Base-by-base conservation (phyloP, 257 asterid genomes). In the Solanum gandarillasii region DNA sequence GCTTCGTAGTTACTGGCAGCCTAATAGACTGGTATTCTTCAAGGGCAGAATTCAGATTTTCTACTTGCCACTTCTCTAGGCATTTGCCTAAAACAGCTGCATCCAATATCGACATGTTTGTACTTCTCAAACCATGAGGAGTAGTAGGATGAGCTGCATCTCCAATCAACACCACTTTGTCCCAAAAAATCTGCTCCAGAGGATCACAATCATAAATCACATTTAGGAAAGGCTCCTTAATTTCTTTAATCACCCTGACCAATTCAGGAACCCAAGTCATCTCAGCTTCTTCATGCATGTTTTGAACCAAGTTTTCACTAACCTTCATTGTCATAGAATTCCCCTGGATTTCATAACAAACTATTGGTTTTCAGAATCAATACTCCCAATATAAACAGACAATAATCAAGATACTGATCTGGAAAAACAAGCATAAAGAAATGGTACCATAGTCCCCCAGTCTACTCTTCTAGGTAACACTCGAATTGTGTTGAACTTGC, bases 61-160 rank as follows among this genome's bases (percentile, higher is more conserved):
- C 87, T n/a, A 86, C 84, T 21, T 95, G 92, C 93, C 95, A 93
- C 85, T 95, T 97, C 90, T 91, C 88, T 3, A 97, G 91, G 88
- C 98, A 95, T 90, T 95, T 94, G 12, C 98, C 96, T 32, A 95
- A 86, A 38, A 94, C 98, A 3, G 95, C 95, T 87, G 95, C 98
- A 89, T 97, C 99, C 88, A 95, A 23, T 52, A 97, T 88, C 6
- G 98, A 93, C 99, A 95, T 95, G 95, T 97, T 97, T 86, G 99
- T 95, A 96, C 98, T 97, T 89, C 98, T 95, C 85, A 93, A 46
- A 82, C 98, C 98, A 78, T 95, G 98, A 36, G 99, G 98, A 39
- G 98, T 95, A 1, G 95, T 94, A 6, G 99, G 98, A 67, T 97
- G 99, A 87, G 99, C 98, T 23, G 98, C 98, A 82, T 97, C 99